A percentile compares a stretch with the other conserved stretches of the same genome.
Evolutionary conservation across 495 filamentous ascomycete species (phyloP).

Genomic region (Trypethelium eluteriae): DNA sequence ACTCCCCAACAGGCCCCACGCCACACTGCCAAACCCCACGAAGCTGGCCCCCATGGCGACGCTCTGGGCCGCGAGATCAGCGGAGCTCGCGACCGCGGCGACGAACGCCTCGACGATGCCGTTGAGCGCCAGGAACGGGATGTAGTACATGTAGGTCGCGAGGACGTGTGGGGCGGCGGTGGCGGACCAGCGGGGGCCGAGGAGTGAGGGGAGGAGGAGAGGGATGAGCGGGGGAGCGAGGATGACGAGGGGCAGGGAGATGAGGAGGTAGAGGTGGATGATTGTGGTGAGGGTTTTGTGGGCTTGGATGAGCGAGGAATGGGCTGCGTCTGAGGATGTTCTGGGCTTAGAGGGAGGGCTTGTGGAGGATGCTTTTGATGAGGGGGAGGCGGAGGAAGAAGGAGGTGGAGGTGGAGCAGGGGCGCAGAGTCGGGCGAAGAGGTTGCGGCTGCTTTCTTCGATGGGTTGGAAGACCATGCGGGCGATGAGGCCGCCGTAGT

Average conservation of each 20-base stretch:
- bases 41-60: slow-evolving; percentile 76
- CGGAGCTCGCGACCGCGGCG: slow-evolving; percentile 64
- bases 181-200: slow-evolving; percentile 62
- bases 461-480: slow-evolving; percentile 90
- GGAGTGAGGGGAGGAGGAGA: slow-evolving; percentile 59
- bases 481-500: slow-evolving; percentile 87
- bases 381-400: neutral
- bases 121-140: slow-evolving; percentile 86
- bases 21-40: slow-evolving; percentile 59
- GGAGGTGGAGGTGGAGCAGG: slow-evolving; percentile 33
- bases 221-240: slow-evolving; percentile 69
- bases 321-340: neutral
- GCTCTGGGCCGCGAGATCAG: slow-evolving; percentile 65
- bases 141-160: slow-evolving; percentile 78
- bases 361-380: neutral
- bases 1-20: slow-evolving; percentile 57
- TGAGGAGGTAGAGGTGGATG: slow-evolving; percentile 55
- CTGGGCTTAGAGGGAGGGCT: neutral
- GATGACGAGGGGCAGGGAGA: slow-evolving; percentile 57
- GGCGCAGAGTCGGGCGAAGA: slow-evolving; percentile 65
- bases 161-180: slow-evolving; percentile 61
- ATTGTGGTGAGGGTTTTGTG: slow-evolving; percentile 43
- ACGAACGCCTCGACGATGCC: slow-evolving; percentile 91
- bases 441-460: slow-evolving; percentile 80
- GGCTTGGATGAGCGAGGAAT: slow-evolving; percentile 33